Conservation (phyloP, 2,329 filamentous ascomycete species). For the Dactylella cylindrospora region DNA sequence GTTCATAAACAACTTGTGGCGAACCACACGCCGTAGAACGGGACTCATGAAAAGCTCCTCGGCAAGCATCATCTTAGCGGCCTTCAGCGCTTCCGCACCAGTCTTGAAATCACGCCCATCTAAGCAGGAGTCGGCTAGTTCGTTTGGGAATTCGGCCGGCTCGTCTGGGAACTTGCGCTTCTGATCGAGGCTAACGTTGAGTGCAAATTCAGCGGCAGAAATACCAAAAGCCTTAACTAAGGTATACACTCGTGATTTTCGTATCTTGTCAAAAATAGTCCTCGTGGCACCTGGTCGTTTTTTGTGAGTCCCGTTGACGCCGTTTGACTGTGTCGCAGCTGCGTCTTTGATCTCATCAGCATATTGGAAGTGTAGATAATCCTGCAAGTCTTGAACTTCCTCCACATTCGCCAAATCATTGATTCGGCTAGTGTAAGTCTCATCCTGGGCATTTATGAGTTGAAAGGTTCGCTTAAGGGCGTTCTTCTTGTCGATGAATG, state of each 20-base stretch:
- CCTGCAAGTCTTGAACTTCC: conserved; percentile 92
- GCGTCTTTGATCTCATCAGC: conserved; percentile 79
- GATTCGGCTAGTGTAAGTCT: conserved; percentile 80
- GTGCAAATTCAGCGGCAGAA: conserved; percentile 80
- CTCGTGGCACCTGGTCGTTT: conserved; percentile 79
- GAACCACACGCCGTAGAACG: conserved; percentile 82
- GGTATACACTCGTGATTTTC: conserved; percentile 74
- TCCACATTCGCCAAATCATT: conserved; percentile 80
- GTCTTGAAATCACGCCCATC: conserved; percentile 72
- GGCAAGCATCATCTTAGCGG: conserved; percentile 82
- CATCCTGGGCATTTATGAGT: conserved; percentile 69
- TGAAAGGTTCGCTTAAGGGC: conserved; percentile 77
- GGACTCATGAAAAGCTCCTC: conserved; percentile 89
- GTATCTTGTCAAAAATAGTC: conserved; percentile 78
- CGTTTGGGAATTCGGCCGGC: conserved; percentile 73
- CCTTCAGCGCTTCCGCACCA: conserved; percentile 71
- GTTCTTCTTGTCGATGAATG: conserved; percentile 87
- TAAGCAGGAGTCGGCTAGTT: conserved; percentile 78
- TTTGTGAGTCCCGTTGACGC: conserved; percentile 62
- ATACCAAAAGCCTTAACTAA: conserved; percentile 90
- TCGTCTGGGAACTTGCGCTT: conserved; percentile 84
- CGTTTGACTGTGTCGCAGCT: conserved; percentile 56
- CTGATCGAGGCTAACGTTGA: conserved; percentile 77
- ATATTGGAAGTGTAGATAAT: conserved; percentile 95
- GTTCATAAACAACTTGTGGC: conserved; percentile 77